Conservation (phyloP, 2,329 filamentous ascomycete species). For the Claviceps paspali region DNA sequence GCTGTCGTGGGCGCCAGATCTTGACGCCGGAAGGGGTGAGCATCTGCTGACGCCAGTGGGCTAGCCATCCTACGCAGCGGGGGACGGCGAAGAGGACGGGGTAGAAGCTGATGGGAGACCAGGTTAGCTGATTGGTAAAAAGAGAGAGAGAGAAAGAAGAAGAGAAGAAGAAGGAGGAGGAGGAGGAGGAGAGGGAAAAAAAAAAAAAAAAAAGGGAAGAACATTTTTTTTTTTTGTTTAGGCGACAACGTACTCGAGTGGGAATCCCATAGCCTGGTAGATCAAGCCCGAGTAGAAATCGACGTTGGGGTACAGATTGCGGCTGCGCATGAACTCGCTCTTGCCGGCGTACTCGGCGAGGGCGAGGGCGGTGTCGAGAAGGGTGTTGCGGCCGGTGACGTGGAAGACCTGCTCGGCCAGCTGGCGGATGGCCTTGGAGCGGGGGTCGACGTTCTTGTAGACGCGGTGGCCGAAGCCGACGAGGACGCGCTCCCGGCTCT, state of each 20-base stretch:
- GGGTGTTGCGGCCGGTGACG: slow-evolving; percentile 33
- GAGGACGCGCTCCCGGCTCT: slow-evolving; percentile 33
- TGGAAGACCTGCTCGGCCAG: slow-evolving; percentile 34
- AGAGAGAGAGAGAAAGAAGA: not conserved
- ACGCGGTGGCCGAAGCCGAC: slow-evolving; percentile 41
- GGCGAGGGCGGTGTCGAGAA: slow-evolving; percentile 31
- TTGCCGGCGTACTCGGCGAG: slow-evolving; percentile 29
- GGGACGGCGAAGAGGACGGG: slow-evolving; percentile 36
- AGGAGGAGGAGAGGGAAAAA: not conserved
- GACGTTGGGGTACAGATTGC: slow-evolving; percentile 35
- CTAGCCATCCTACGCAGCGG: slow-evolving; percentile 34
- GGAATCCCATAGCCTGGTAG: slow-evolving; percentile 38
- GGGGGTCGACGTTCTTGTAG: slow-evolving; percentile 38
- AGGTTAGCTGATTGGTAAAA: not conserved
- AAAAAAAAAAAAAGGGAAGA: not conserved
- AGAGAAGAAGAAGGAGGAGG: not conserved
- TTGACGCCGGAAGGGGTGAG: slow-evolving; percentile 30
- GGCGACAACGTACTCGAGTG: slow-evolving; percentile 22
- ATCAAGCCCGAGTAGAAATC: slow-evolving; percentile 37
- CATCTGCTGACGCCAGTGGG: slow-evolving; percentile 36
- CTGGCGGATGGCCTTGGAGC: slow-evolving; percentile 31
- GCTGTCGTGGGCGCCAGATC: slow-evolving; percentile 34
- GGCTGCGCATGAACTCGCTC: slow-evolving; percentile 32
- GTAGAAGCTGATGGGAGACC: slow-evolving; percentile 24
- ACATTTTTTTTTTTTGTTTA: too few species aligned